Evolutionary conservation across 2,329 filamentous ascomycete genomes (phyloP), one percentile per base, ranked within the genome.

Genomic region (Epichloe festucae): DNA sequence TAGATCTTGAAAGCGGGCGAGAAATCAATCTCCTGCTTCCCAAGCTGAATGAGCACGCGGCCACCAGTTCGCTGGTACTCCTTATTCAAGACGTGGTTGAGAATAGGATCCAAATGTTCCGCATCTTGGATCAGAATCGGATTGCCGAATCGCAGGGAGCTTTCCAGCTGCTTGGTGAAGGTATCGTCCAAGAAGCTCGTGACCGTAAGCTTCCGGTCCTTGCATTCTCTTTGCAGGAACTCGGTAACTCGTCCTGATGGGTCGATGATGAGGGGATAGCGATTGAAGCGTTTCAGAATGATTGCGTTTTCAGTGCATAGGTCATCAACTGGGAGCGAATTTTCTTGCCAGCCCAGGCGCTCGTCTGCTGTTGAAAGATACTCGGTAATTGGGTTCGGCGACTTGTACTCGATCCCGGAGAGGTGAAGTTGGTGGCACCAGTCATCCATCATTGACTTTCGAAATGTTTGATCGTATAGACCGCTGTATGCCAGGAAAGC

Each of bases 301-400:
- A 98, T 96, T 44, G 94, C 93, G 63, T 98, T 98, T 69, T 98
- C 93, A 0, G 93, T 98, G 76, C 93, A 98, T 41, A 98, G 79
- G 64, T 98, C 93, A 65, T 98, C 93, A 4, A 96, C 91, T 2
- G 94, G 93, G 48, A 98, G 73, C 15, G 85, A 85, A 65, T 98
- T 88, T 61, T 90, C 85, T 71, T 98, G 94, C 93, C 93, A 98
- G 56, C 86, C 81, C 36, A 98, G 77, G 56, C 93, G 82, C 71
- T 98, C 90, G 66, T 98, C 94, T 4, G 94, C 91, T 23, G 89
- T 95, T 5, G 94, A 98, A 15, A 98, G 76, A 63, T 96, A 98
- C 66, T 98, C 93, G 0, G 93, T 95, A 46, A 98, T 79, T 0
- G 93, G 89, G 62, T 97, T 97, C 61, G 90, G 88, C 53, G 84